phyloP scores from a whole-genome alignment of 2,329 filamentous ascomycete genomes.

The Orbilia ellipsospora region DNA sequence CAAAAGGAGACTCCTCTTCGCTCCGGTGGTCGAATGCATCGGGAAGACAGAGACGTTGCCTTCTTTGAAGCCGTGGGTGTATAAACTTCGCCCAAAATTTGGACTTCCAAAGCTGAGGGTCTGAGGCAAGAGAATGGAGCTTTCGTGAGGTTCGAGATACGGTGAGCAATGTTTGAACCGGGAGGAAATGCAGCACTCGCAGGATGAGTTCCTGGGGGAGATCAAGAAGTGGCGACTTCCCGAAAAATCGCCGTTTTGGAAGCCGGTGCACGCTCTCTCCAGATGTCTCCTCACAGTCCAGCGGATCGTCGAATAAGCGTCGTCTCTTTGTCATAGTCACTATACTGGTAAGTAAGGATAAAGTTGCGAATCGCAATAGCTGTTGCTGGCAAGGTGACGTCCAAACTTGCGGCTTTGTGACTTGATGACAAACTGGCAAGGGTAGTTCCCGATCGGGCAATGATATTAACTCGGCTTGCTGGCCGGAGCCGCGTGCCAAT shows the following conservation, averaged over 20 bases:
- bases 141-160: slow-evolving; percentile 76
- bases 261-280: slow-evolving; percentile 54
- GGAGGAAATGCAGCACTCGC: slow-evolving; percentile 82
- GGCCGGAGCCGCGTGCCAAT: no score
- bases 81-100: slow-evolving; percentile 91
- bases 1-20: not conserved
- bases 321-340: slow-evolving; percentile 33
- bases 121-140: slow-evolving; percentile 77
- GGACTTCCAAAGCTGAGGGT: slow-evolving; percentile 90
- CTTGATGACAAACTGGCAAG: no score
- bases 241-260: slow-evolving; percentile 65
- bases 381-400: no score
- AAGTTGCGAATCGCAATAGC: no score
- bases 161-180: slow-evolving; percentile 74
- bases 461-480: no score
- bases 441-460: no score
- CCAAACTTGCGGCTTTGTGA: no score
- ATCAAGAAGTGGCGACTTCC: slow-evolving; percentile 73
- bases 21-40: slow-evolving; percentile 10
- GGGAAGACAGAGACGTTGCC: slow-evolving; percentile 33
- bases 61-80: slow-evolving; percentile 69
- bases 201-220: slow-evolving; percentile 90
- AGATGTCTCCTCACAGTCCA: not conserved
- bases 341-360: no score
- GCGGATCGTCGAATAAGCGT: slow-evolving; percentile 14